These are phyloP conservation scores for Phanerochaete carnosa DNA, from an alignment of 768 basidiomycete genomes.

Conservation along the genomic window DNA sequence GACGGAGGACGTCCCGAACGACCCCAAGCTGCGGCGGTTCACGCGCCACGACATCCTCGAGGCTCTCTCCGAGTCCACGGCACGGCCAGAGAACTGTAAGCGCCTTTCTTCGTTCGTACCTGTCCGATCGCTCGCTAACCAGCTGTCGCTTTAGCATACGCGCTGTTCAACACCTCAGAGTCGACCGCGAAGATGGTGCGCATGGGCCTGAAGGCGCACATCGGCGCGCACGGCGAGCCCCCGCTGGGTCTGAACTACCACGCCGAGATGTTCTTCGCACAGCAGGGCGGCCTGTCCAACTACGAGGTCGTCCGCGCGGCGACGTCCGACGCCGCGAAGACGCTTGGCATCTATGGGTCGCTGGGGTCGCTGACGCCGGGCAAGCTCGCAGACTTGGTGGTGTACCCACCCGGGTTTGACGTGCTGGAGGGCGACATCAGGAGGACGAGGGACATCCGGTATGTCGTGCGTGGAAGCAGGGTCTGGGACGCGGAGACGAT, in stretches of 20 bases:
- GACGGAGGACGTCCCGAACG: slow-evolving; percentile 57
- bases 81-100: slow-evolving; percentile 58
- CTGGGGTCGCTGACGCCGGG: slow-evolving; percentile 61
- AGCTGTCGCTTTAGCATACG: slow-evolving; percentile 52
- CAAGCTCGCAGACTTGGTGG: slow-evolving; percentile 69
- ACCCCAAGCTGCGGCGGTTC: slow-evolving; percentile 67
- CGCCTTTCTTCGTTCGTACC: slow-evolving; percentile 7
- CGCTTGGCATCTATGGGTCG: slow-evolving; percentile 58
- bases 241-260: slow-evolving; percentile 77
- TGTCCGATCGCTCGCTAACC: too few relatives aligned
- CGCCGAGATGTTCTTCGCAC: slow-evolving; percentile 66
- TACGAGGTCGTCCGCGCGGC: slow-evolving; percentile 73
- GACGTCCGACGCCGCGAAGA: slow-evolving; percentile 60
- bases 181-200: slow-evolving; percentile 69
- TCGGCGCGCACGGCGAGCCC: slow-evolving; percentile 72
- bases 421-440: slow-evolving; percentile 51
- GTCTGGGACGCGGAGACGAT: slow-evolving; percentile 66
- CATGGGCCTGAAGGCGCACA: slow-evolving; percentile 57
- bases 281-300: slow-evolving; percentile 60
- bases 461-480: slow-evolving; percentile 65
- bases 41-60: slow-evolving; percentile 64
- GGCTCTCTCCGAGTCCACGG: slow-evolving; percentile 54
- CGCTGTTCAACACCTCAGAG: slow-evolving; percentile 64
- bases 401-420: slow-evolving; percentile 61
- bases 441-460: slow-evolving; percentile 46